Evolutionary conservation across 2,329 filamentous ascomycete genomes (phyloP), one percentile per base, ranked within the genome.

Genomic region (Didymella pinodella): DNA sequence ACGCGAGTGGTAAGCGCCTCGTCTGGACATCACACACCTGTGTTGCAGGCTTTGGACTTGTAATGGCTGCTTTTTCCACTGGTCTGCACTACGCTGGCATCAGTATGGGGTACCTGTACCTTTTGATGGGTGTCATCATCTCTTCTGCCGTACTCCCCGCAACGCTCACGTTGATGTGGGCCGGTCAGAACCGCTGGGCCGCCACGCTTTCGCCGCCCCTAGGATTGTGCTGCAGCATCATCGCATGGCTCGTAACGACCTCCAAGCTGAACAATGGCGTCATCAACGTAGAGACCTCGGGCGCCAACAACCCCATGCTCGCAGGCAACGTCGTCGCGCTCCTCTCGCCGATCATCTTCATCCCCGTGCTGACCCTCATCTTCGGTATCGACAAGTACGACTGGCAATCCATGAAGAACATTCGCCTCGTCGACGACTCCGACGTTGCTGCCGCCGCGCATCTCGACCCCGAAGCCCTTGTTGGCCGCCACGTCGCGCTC

Each of bases 111-210:
- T 96, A 93, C 70, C 82, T 96, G 1, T 96, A 95, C 72, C 81
- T 96, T 1, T 85, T 96, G 73, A 96, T 97, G 93, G 93, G 93
- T 5, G 90, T 93, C 47, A 91, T 96, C 68, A 95, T 97, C 70
- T 93, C 90, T 0, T 87, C 90, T 0, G 93, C 92, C 1, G 92
- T 96, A 1, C 83, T 97, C 10, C 93, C 93, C 0, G 91, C 92
- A 0, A 89, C 91, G 0, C 80, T 96, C 62, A 91, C 92, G 0
- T 83, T 97, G 0, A 82, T 93, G 57, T 97, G 92, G 92, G 86
- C 85, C 47, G 86, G 89, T 0, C 92, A 96, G 75, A 92, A 91
- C 70, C 87, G 86, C 79, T 87, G 87, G 77, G 90, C 91, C 0
- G 91, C 90, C 0, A 86, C 86, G 0, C 88, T 48, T 86, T 87